phyloP scores from a whole-genome alignment of 495 filamentous ascomycete genomes.

The Hypoxylon fragiforme region DNA sequence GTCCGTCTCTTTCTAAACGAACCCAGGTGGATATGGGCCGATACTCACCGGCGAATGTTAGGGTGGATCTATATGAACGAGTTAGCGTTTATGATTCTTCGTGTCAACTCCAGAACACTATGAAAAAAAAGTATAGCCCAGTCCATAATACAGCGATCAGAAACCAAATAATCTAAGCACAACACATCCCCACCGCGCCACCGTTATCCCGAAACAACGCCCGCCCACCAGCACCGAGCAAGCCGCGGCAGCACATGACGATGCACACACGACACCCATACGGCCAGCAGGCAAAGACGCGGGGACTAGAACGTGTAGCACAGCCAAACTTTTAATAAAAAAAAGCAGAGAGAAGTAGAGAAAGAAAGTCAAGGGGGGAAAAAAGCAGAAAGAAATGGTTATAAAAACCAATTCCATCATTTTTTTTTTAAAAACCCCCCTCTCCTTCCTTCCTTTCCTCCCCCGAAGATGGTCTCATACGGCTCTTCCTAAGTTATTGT shows the following conservation, averaged over 20 bases:
- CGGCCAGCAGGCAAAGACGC: constrained; percentile 12
- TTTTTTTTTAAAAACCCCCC: too few relatives aligned
- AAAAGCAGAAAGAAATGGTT: too few relatives aligned
- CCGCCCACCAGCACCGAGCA: constrained; percentile 31
- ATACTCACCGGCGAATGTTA: too few relatives aligned
- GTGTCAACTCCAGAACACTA: neutral
- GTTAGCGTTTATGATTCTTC: constrained; percentile 2
- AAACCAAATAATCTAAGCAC: constrained; percentile 55
- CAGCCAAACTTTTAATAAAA: too few relatives aligned
- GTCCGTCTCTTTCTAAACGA: neutral
- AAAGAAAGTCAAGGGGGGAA: neutral
- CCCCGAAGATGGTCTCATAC: constrained; percentile 48
- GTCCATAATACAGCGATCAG: constrained; percentile 39
- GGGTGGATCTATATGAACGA: too few relatives aligned
- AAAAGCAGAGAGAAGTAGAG: neutral
- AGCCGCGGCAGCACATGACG: constrained; percentile 52
- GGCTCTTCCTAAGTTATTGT: constrained; percentile 56
- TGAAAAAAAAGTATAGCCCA: constrained; percentile 16
- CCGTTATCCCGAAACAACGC: constrained; percentile 24
- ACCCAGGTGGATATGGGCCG: too few relatives aligned
- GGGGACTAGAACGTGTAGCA: constrained; percentile 15
- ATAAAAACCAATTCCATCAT: too few relatives aligned
- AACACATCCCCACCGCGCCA: constrained; percentile 45
- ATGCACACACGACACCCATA: constrained; percentile 45
- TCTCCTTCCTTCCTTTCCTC: neutral